These are phyloP conservation scores for Penicillium digitatum DNA, from an alignment of 2,329 filamentous ascomycete genomes.

Conservation along the genomic window DNA sequence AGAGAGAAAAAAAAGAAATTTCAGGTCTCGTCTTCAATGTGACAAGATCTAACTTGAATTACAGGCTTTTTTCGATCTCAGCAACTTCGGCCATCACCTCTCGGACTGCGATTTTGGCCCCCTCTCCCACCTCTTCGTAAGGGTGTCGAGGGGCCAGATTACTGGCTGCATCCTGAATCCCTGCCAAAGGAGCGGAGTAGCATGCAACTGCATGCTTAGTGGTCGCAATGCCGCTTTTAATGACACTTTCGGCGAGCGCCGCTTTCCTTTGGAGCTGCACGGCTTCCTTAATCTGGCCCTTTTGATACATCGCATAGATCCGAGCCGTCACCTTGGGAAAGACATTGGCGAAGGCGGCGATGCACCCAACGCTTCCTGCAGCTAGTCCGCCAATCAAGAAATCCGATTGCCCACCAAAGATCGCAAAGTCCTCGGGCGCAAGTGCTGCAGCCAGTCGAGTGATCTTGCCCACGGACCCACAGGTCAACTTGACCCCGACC, in stretches of 20 bases:
- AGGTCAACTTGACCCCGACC: slow-evolving; percentile 64
- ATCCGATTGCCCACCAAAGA: slow-evolving; percentile 69
- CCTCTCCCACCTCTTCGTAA: slow-evolving; percentile 50
- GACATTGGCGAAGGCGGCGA: slow-evolving; percentile 56
- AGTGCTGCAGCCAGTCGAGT: slow-evolving; percentile 54
- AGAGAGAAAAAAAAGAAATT: neutral
- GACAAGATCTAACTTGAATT: neutral
- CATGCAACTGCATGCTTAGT: slow-evolving; percentile 64
- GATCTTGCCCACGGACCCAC: slow-evolving; percentile 59
- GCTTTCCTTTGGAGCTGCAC: slow-evolving; percentile 57
- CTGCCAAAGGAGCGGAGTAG: slow-evolving; percentile 56
- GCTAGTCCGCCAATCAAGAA: slow-evolving; percentile 59
- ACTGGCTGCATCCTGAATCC: slow-evolving; percentile 56
- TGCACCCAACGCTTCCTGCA: slow-evolving; percentile 53
- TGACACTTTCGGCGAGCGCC: slow-evolving; percentile 61
- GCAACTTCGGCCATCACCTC: slow-evolving; percentile 26
- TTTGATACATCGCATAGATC: slow-evolving; percentile 59
- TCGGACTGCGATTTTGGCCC: slow-evolving; percentile 41
- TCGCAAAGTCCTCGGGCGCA: slow-evolving; percentile 56
- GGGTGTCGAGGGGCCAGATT: slow-evolving; percentile 58
- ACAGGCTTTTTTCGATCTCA: slow-evolving; percentile 18
- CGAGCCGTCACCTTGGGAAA: slow-evolving; percentile 54
- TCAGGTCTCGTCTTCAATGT: neutral
- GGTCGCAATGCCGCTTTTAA: slow-evolving; percentile 62
- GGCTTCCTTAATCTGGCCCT: slow-evolving; percentile 56